These are phyloP conservation scores for Chlorella sp. DNA, from an alignment of 139 green algal genomes.

Conservation along the genomic window DNA sequence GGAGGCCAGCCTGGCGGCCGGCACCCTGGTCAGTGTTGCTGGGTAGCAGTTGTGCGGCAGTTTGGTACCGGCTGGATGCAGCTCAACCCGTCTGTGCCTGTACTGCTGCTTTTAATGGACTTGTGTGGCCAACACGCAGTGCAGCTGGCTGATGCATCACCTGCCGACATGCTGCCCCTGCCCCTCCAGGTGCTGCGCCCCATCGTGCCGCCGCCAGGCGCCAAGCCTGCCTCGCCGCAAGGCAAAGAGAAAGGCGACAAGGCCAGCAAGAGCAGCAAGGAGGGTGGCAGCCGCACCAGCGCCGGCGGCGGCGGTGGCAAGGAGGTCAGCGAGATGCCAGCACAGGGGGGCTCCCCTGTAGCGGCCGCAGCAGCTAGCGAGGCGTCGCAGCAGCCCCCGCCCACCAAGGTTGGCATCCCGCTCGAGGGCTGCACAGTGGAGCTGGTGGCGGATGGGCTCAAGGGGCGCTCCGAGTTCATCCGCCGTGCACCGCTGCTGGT, in stretches of 20 bases:
- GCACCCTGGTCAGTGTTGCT: conserved; percentile 23
- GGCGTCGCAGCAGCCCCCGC: not conserved
- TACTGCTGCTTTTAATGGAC: too few species aligned
- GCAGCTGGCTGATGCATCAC: too few species aligned
- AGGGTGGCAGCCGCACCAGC: not conserved
- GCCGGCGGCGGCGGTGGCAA: not conserved
- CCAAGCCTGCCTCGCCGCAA: conserved; percentile 17
- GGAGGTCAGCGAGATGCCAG: not conserved
- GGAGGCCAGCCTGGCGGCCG: conserved; percentile 37
- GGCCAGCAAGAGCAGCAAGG: too few species aligned
- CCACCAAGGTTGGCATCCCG: conserved; percentile 39
- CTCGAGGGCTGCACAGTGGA: conserved; percentile 51
- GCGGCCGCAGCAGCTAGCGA: not conserved
- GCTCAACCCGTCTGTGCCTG: too few species aligned
- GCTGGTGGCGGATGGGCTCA: conserved; percentile 44
- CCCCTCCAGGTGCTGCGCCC: conserved; percentile 13
- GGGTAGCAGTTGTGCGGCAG: too few species aligned
- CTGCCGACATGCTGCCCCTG: too few species aligned
- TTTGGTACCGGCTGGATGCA: too few species aligned
- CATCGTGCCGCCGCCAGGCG: conserved; percentile 9
- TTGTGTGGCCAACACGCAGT: too few species aligned
- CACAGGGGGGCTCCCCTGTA: not conserved
- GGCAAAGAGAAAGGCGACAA: not conserved
- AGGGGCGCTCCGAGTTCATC: conserved; percentile 32
- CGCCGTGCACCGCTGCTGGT: conserved; percentile 63